phyloP scores from a whole-genome alignment of 2,329 filamentous ascomycete genomes.

The Cercospora zeina region DNA sequence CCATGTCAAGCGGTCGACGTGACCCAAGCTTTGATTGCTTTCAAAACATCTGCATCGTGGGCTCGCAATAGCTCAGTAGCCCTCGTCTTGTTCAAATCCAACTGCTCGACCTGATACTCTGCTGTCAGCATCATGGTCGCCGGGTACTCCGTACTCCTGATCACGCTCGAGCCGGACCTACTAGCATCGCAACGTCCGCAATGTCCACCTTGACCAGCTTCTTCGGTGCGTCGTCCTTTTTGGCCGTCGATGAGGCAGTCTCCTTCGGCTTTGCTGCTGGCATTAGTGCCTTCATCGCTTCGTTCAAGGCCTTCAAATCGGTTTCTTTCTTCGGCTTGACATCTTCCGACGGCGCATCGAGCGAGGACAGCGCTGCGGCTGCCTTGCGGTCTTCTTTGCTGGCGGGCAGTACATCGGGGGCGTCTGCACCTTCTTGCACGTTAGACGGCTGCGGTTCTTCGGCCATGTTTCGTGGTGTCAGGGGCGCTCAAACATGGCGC shows the following conservation, averaged over 20 bases:
- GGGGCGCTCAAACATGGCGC: background rate
- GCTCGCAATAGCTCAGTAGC: conserved; percentile 73
- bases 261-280: conserved; percentile 50
- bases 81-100: conserved; percentile 69
- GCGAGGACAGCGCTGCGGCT: conserved; percentile 68
- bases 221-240: conserved; percentile 40
- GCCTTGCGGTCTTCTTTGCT: conserved; percentile 78
- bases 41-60: conserved; percentile 68
- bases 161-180: conserved; percentile 44
- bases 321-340: conserved; percentile 57
- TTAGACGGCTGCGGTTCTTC: conserved; percentile 58
- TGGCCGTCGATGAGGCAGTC: conserved; percentile 39
- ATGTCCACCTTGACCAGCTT: conserved; percentile 69
- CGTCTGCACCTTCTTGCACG: conserved; percentile 61
- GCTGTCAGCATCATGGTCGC: background rate
- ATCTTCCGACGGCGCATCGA: conserved; percentile 59
- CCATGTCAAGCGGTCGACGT: conserved; percentile 12
- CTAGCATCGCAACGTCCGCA: conserved; percentile 68
- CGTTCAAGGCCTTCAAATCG: conserved; percentile 68
- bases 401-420: conserved; percentile 54
- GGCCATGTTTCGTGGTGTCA: conserved; percentile 52
- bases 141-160: background rate
- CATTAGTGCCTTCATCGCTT: conserved; percentile 64
- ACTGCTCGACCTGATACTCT: conserved; percentile 60
- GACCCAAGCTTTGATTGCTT: conserved; percentile 64